Conservation (phyloP, 2,329 filamentous ascomycete genomes). For the Taxawa tesnikishii region DNA sequence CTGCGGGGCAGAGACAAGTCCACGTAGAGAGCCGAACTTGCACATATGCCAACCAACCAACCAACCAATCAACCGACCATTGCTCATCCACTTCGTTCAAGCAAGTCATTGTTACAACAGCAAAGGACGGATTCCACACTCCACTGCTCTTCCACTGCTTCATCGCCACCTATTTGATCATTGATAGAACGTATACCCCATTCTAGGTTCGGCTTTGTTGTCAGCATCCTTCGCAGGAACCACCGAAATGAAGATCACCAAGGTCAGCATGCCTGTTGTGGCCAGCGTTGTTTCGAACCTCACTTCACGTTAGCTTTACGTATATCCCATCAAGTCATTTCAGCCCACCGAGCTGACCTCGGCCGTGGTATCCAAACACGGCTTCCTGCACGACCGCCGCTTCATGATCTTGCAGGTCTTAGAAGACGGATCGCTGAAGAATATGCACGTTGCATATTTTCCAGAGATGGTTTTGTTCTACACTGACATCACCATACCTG, state of each 20-base stretch:
- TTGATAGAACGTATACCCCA: no score
- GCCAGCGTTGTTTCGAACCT: constrained; percentile 3
- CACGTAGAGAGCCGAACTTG: no score
- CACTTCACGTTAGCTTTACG: constrained; percentile 23
- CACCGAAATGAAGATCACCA: constrained; percentile 20
- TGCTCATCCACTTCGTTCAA: no score
- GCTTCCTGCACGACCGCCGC: constrained; percentile 32
- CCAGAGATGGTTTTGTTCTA: constrained; percentile 29
- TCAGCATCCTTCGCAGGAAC: no score
- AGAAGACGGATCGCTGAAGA: constrained; percentile 22
- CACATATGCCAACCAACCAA: no score
- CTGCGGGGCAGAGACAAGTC: no score
- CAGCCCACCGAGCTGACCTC: constrained; percentile 24
- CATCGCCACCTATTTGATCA: no score
- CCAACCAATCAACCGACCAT: no score
- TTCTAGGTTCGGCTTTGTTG: no score
- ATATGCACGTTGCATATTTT: constrained; percentile 29
- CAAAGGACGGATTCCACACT: no score
- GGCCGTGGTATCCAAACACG: constrained; percentile 28
- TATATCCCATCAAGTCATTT: constrained; percentile 37
- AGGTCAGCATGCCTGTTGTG: constrained; percentile 11
- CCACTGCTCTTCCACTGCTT: no score
- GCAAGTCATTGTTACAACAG: no score
- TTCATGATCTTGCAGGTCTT: constrained; percentile 29
- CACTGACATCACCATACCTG: constrained; percentile 21